Conservation (phyloP, 176 grass and related monocot species). For the Sorghum bicolor region Sorghum_bicolor_NCBIv3 NC_012870.2:1971501-1972000, state of each 20-base stretch:
- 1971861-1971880: slow-evolving; percentile 44
- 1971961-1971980: slow-evolving; percentile 57
- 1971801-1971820: slow-evolving; percentile 33
- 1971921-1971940: slow-evolving; percentile 86
- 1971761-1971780: background rate
- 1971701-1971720: too few species aligned
- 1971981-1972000: slow-evolving; percentile 77
- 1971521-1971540: too few species aligned
- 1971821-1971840: slow-evolving; percentile 58
- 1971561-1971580: too few species aligned
- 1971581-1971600: background rate
- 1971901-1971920: slow-evolving; percentile 83
- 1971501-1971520: too few species aligned
- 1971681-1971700: too few species aligned
- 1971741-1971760: background rate
- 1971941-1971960: slow-evolving; percentile 63
- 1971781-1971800: background rate
- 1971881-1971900: slow-evolving; percentile 47
- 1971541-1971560: too few species aligned
- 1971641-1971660: background rate
- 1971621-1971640: background rate
- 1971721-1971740: background rate
- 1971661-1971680: background rate
- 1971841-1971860: slow-evolving; percentile 71
- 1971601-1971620: background rate